Conservation (phyloP, 257 asterid species). For the Nicotiana obtusifolia region DNA sequence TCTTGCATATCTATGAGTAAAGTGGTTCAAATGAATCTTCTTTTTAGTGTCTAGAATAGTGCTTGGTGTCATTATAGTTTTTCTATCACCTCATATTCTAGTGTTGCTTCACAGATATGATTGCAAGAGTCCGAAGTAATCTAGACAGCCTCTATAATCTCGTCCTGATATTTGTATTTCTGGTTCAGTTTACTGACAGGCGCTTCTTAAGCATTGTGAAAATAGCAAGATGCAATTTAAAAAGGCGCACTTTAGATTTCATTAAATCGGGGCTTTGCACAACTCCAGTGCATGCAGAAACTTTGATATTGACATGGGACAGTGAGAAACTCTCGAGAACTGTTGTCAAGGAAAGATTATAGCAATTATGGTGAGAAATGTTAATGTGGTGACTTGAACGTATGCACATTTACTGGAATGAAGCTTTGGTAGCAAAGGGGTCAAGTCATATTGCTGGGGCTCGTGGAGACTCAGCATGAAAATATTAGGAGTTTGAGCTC, state of each 20-base stretch:
- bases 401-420: not conserved
- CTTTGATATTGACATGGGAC: conserved; percentile 60
- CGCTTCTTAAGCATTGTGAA: conserved; percentile 48
- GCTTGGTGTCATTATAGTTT: not conserved
- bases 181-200: conserved; percentile 55
- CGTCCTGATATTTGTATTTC: not conserved
- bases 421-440: not conserved
- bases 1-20: not conserved
- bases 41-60: not conserved
- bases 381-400: not conserved
- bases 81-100: not conserved
- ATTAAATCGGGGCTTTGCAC: conserved; percentile 27
- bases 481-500: not conserved
- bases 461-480: not conserved
- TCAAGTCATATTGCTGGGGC: not conserved
- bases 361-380: conserved; percentile 9
- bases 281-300: conserved; percentile 65
- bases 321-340: conserved; percentile 43
- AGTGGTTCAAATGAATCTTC: not conserved
- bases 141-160: not conserved
- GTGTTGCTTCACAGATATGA: not conserved
- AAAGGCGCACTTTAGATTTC: conserved; percentile 27
- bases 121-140: not conserved
- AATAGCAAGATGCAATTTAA: conserved; percentile 72
- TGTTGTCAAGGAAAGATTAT: conserved; percentile 75